These are phyloP conservation scores for Pleurotus eryngii DNA, from an alignment of 768 basidiomycete species.

Conservation along the genomic window DNA sequence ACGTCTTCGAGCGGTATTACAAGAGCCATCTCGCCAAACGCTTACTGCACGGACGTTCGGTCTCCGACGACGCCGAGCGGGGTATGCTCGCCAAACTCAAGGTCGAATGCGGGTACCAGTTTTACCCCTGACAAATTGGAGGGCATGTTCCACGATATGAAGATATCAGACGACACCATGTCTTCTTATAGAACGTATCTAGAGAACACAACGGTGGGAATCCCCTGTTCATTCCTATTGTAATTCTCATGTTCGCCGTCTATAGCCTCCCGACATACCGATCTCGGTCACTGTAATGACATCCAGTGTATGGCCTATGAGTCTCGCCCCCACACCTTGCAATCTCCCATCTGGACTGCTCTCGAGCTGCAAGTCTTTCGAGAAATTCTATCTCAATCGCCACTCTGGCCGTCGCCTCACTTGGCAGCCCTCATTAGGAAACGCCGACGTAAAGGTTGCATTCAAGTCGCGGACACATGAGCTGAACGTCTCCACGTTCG, in stretches of 20 bases:
- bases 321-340: slow-evolving; percentile 61
- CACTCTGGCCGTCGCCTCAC: slow-evolving; percentile 89
- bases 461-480: slow-evolving; percentile 86
- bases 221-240: not conserved
- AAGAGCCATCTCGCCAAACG: slow-evolving; percentile 94
- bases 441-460: slow-evolving; percentile 78
- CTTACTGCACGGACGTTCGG: slow-evolving; percentile 78
- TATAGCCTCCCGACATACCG: slow-evolving; percentile 71
- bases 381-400: slow-evolving; percentile 83
- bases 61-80: slow-evolving; percentile 96
- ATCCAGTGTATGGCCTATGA: slow-evolving; percentile 93
- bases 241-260: slow-evolving; percentile 8
- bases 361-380: slow-evolving; percentile 71
- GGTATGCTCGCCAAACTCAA: slow-evolving; percentile 98
- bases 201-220: slow-evolving; percentile 56
- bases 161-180: slow-evolving; percentile 79
- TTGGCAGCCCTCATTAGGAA: slow-evolving; percentile 90
- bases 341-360: slow-evolving; percentile 63
- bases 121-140: slow-evolving; percentile 97
- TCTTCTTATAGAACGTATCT: slow-evolving; percentile 65
- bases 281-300: slow-evolving; percentile 92
- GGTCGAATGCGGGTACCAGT: slow-evolving; percentile 93
- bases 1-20: slow-evolving; percentile 97
- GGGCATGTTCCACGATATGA: slow-evolving; percentile 99
- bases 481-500: slow-evolving; percentile 88